Base-by-base conservation (phyloP, 495 filamentous ascomycete species). In the Xanthoparmelia taractica region DNA sequence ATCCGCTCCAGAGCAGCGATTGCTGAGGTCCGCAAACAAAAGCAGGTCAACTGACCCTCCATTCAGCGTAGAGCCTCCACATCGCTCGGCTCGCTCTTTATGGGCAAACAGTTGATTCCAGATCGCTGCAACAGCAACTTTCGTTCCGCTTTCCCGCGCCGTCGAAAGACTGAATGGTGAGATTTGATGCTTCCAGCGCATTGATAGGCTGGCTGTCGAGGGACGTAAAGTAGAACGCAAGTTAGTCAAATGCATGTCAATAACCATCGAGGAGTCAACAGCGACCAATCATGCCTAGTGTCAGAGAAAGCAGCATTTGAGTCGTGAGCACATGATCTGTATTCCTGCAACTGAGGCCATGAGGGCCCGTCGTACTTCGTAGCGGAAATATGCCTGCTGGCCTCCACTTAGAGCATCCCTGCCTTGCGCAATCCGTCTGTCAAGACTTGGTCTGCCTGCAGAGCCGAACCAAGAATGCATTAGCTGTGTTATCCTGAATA, bases 361-460 rank as follows among this genome's bases (percentile, higher is more conserved):
- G 3, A 31, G 27, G 45, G 33, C 33, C 34, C 23, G 37, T 13
- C 29, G 31, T 38, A 31, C 20, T 48, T 33, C 29, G 29, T 33
- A 33, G 20, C 15, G 47, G 25, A 15, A 13, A 17, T 15, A 52
- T 50, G 20, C 8, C 43, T 48, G 33, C 54, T 40, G 1, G 50
- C 33, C 4, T 29, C 27, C 25, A n/a, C 55, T 65, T 59, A 72
- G 15, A 71, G 34, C 37, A 73, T 59, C n/a, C 72, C 70, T 57
- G 33, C 67, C 20, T 66, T 59, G 8, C 56, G 59, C 34, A 73
- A 64, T 40, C 63, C 60, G 13, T 71, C 61, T 37, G 63, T 63
- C 36, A 73, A 58, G 11, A 59, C 65, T 48, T 73, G 65, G 48
- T 62, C 56, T 43, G 60, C 70, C 72, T 73, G 63, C 63, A 57